Base-by-base conservation (phyloP, 2,329 filamentous ascomycete genomes). In the Helotiales sp. region DNA sequence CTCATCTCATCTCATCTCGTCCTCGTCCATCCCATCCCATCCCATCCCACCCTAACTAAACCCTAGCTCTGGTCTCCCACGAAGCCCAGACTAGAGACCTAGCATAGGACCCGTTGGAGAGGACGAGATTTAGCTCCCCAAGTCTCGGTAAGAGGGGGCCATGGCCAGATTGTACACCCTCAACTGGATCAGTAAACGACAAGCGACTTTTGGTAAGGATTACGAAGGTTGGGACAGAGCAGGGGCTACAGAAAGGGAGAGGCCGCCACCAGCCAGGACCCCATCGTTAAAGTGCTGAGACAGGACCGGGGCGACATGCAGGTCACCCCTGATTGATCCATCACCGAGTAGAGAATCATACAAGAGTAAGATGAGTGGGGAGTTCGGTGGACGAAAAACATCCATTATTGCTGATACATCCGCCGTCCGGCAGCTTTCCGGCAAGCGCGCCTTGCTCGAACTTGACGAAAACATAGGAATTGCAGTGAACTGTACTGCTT, bases 111-210 rank as follows among this genome's bases (percentile, higher is more conserved):
- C 54, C 54, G 54, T 37, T 37, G 54, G 20, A 37, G 54, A 57
- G 54, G 54, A 57, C 54, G 54, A 57, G 54, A 57, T 57, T 57
- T 60, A 60, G 57, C 57, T 60, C 15, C 24, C 40, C 34, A 60
- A 60, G 57, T 24, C 57, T 60, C 40, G 40, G 57, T 45, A 60
- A 45, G 57, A 47, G 24, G 37, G 57, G 30, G 3, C 3, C 11
- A 28, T 15, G 17, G 20, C 22, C 17, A 37, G 8, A 32, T 20
- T 15, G 22, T n/a, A 6, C 7, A 6, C 37, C 22, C 20, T 45
- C 22, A 6, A 60, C 40, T 60, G 37, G 57, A 45, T 8, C 7
- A 15, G n/a, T 60, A 45, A 60, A 60, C 57, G 57, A 60, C 37
- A 60, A 60, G 57, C 57, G 57, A 60, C 40, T 43, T 28, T 28